Base-by-base conservation (phyloP, 306 rosid species). In the Senna siamea region DNA sequence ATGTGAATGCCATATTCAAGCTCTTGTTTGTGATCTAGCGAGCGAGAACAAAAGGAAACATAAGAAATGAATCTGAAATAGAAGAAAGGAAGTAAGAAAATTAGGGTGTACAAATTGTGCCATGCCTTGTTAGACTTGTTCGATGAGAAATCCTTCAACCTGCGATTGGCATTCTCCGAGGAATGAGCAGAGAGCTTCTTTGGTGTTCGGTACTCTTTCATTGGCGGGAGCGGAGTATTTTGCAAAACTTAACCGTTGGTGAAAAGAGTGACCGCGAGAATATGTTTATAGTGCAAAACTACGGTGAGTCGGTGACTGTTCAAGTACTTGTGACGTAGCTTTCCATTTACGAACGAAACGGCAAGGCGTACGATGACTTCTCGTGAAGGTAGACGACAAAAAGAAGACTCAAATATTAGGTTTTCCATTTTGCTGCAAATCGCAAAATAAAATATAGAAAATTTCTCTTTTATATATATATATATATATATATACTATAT, bases 21-120 rank as follows among this genome's bases (percentile, higher is more conserved):
- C 68, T 76, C 50, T 76, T 81, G 28, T 18, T 68, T 44, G 76
- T 10, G 69, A 77, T 53, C 85, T 81, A 71, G 22, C 6, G 66
- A 68, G 13, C 64, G 11, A 69, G 51, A 15, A 60, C 67, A 22
- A 69, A 52, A 28, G 41, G 62, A 37, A 15, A 18, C 14, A 18
- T 28, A 23, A 41, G 13, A 20, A 56, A 48, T 26, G 23, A 55
- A 14, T 61, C 34, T 19, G 41, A 46, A 52, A 46, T 55, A 0
- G 53, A 34, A 22, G 18, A 12, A 38, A 22, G 9, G 4, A 35
- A 17, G 47, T n/a, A 10, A n/a, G 41, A 58, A 58, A 58, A 34
- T 5, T 34, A 35, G 66, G 22, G 26, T 34, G 8, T 6, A 17
- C 28, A 35, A 35, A n/a, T 60, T 10, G 47, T 17, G 66, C 3